Base-by-base conservation (phyloP, 371 early-diverging fungal genomes). In the Mortierella sp. region DNA sequence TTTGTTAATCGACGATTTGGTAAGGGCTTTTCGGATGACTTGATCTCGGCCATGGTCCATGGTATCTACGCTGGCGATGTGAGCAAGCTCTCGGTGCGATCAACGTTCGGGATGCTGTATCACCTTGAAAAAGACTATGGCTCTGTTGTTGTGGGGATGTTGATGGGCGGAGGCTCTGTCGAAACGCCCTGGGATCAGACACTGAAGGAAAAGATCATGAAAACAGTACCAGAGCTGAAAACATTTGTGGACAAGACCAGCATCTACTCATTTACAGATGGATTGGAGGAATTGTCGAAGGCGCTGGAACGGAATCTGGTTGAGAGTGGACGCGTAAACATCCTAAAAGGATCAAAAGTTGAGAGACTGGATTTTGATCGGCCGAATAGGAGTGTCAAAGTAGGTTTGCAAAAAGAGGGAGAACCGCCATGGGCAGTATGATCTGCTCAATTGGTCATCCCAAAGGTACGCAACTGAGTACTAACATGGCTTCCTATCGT, bases 41-140 rank as follows among this genome's bases (percentile, higher is more conserved):
- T 98, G 58, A 86, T 96, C 26, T 94, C 95, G 24, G 95, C 96
- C 2, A 80, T 96, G 41, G 86, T 95, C 34, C 96, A 95, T 66
- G 98, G 98, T 0, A 94, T 97, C 47, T 97, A 96, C 81, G 97
- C 96, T 0, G 96, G 96, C 0, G 94, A 97, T 73, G 82, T 85
- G 2, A 87, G 83, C 45, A 71, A 83, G 55, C 84, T 97, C 10
- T 94, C 94, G 38, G 84, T 94, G 0, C 81, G 89, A 30, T 90
- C 95, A 3, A 88, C 91, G 1, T 79, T 96, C 45, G 84, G 85
- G 38, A 72, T 86, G 46, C 66, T 95, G 30, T 89, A 86, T 66
- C 86, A 90, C 24, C 70, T 82, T 6, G 95, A 95, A 69, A 82
- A 76, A 14, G 82, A 84, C 13, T 82, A 89, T 66, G 92, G 93